Evolutionary conservation across 2,329 filamentous ascomycete species (phyloP).

Genomic region (Ustilaginoidea virens): DNA sequence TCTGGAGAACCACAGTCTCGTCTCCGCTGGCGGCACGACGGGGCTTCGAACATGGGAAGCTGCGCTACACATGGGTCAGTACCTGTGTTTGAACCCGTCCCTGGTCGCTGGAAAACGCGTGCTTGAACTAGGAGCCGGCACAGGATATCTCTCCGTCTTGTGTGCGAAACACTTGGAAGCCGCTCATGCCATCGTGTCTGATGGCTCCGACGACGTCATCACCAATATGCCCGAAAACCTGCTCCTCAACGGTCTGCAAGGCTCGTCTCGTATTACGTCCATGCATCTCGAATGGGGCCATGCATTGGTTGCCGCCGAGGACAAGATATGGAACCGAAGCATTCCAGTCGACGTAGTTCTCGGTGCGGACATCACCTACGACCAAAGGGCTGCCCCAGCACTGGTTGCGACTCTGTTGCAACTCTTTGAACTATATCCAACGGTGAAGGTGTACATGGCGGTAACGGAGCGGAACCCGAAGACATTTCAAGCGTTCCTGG

Average conservation of each 20-base stretch:
- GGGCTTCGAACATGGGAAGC: conserved; percentile 74
- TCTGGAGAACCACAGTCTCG: conserved; percentile 51
- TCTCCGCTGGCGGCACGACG: conserved; percentile 58
- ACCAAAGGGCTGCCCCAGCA: conserved; percentile 44
- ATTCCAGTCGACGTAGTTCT: conserved; percentile 45
- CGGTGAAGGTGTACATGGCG: conserved; percentile 46
- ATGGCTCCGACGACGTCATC: conserved; percentile 60
- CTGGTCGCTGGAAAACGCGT: conserved; percentile 39
- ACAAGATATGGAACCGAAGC: conserved; percentile 33
- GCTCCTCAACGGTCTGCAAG: conserved; percentile 49
- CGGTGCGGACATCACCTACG: conserved; percentile 69
- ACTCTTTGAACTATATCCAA: conserved; percentile 41
- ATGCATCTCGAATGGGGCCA: conserved; percentile 51
- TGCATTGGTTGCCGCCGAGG: conserved; percentile 40
- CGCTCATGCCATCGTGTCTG: conserved; percentile 48
- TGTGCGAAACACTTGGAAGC: conserved; percentile 53
- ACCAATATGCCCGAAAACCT: conserved; percentile 52
- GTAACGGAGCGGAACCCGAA: conserved; percentile 55
- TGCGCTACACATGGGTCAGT: conserved; percentile 56
- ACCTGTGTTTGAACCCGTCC: conserved; percentile 34
- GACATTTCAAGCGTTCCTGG: conserved; percentile 51
- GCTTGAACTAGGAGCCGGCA: conserved; percentile 62
- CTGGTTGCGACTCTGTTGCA: conserved; percentile 50
- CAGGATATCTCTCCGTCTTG: conserved; percentile 59
- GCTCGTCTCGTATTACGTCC: conserved; percentile 25